Evolutionary conservation across 164 flowering plant species (phyloP).

Genomic region (Buxus sempervirens): DNA sequence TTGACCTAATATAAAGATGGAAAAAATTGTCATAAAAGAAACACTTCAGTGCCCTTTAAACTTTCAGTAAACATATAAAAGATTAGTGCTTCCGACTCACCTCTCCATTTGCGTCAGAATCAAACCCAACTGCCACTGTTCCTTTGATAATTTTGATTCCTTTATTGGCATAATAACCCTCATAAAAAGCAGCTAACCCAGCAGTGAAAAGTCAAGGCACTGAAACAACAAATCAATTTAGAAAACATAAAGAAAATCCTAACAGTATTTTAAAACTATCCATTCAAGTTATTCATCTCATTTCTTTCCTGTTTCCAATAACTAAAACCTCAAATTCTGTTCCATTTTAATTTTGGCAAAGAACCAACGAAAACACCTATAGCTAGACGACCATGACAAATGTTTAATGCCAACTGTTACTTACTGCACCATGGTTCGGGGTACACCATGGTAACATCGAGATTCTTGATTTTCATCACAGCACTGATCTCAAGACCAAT

Average conservation of each 20-base stretch:
- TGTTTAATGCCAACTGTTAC: constrained; percentile 20
- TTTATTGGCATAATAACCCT: constrained; percentile 65
- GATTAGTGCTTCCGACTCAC: constrained; percentile 21
- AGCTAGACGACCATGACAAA: background rate
- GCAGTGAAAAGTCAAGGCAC: constrained; percentile 84
- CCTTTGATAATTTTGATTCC: constrained; percentile 73
- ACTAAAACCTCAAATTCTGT: background rate
- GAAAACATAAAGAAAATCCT: background rate
- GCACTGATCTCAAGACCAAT: constrained; percentile 84
- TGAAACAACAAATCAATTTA: constrained; percentile 27
- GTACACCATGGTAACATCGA: constrained; percentile 73
- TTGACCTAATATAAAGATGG: constrained; percentile 41
- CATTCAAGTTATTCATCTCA: background rate
- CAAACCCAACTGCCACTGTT: constrained; percentile 72
- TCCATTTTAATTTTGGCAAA: background rate
- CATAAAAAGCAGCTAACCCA: constrained; percentile 74
- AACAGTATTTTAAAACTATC: background rate
- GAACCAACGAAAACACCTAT: background rate
- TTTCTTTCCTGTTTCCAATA: background rate
- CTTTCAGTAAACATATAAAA: background rate
- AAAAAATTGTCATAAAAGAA: background rate
- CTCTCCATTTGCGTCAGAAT: constrained; percentile 52
- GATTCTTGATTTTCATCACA: constrained; percentile 49
- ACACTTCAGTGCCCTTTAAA: background rate
- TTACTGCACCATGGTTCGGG: constrained; percentile 93